Percentiles rank a stretch among this genome's conserved stretches.
Evolutionary conservation across 2,329 filamentous ascomycete species (phyloP).

Genomic region (Monosporascus sp.): DNA sequence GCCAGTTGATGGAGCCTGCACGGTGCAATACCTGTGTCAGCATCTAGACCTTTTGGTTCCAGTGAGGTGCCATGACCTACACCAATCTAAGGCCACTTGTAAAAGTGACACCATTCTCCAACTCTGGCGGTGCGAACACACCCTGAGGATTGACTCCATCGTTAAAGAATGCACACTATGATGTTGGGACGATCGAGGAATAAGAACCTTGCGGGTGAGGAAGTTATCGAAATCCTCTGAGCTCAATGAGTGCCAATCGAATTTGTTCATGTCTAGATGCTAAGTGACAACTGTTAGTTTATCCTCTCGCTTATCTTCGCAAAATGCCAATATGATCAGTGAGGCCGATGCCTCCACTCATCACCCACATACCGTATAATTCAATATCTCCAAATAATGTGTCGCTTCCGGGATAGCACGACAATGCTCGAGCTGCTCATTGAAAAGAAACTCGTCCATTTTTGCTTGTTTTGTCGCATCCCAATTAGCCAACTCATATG

Average conservation of each 20-base stretch:
- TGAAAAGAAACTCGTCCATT: background rate
- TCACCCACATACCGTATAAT: constrained; percentile 11
- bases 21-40: background rate
- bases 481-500: too few relatives aligned
- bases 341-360: background rate
- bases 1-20: constrained; percentile 17
- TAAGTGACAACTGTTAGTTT: background rate
- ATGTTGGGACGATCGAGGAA: background rate
- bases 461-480: background rate
- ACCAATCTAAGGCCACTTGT: constrained; percentile 9
- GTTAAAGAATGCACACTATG: background rate
- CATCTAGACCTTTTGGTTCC: background rate
- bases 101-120: background rate
- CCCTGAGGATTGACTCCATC: constrained; percentile 1
- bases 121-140: constrained; percentile 4
- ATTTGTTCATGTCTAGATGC: background rate
- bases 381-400: constrained; percentile 15
- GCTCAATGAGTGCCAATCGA: constrained; percentile 1
- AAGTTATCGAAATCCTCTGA: constrained; percentile 11
- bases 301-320: background rate
- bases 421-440: background rate
- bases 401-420: constrained; percentile 3
- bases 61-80: background rate
- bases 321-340: background rate
- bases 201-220: constrained; percentile 8